Percentiles rank a stretch among this genome's conserved stretches.
These are phyloP conservation scores for Ophiosphaerella korrae DNA, from an alignment of 2,329 filamentous ascomycete genomes.

Conservation along the genomic window DNA sequence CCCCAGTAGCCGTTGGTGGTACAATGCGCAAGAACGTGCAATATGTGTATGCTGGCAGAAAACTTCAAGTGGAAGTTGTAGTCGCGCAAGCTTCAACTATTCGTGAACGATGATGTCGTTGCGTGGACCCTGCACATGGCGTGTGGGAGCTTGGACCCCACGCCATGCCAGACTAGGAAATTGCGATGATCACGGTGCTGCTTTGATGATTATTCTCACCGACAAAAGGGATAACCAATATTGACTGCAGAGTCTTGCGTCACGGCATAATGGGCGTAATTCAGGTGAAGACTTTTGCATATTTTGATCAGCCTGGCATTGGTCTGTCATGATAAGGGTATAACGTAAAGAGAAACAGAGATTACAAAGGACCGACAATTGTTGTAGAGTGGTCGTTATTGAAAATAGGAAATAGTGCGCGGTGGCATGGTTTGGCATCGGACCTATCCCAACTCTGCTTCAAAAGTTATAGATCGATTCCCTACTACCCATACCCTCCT, in stretches of 20 bases:
- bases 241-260: too few species aligned
- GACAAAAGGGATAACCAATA: too few species aligned
- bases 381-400: slow-evolving; percentile 22
- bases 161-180: background rate
- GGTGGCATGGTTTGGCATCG: slow-evolving; percentile 6
- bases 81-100: slow-evolving; percentile 13
- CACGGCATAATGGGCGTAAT: too few species aligned
- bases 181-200: too few species aligned
- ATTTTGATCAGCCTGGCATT: slow-evolving; percentile 15
- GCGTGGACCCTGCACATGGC: slow-evolving; percentile 14
- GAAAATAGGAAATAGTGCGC: slow-evolving; percentile 10
- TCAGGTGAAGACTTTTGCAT: background rate
- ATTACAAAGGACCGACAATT: slow-evolving; percentile 16
- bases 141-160: background rate
- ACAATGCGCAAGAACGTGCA: too few species aligned
- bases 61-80: background rate
- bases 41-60: background rate
- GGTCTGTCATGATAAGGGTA: slow-evolving; percentile 27
- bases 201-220: too few species aligned
- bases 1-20: too few species aligned
- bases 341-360: slow-evolving; percentile 16
- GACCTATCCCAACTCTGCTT: slow-evolving; percentile 1
- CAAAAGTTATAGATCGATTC: background rate
- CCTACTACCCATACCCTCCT: background rate
- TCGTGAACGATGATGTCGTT: slow-evolving; percentile 22